Base-by-base conservation (phyloP, 352 stramenopile genomes). In the Globisporangium nodosum region DNA sequence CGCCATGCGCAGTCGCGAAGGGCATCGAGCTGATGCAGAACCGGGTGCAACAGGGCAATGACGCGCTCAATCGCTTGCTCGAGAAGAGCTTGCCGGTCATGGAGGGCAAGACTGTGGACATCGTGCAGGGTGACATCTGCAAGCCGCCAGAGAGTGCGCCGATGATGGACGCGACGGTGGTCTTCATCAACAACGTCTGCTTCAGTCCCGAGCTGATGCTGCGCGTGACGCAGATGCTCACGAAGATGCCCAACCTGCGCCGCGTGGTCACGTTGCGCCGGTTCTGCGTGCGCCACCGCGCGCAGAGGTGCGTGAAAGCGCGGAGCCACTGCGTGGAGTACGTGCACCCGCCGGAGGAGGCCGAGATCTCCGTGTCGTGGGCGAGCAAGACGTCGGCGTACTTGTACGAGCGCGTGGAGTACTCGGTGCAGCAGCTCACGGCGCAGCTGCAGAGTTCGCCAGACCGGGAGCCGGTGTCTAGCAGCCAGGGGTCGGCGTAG, bases 121-220 rank as follows among this genome's bases (percentile, higher is more conserved):
- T 94, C 30, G 72, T 89, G 35, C 81, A 84, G 35, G 84, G 84
- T 9, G 84, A 94, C 40, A 90, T 94, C 13, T 87, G 78, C 61
- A 67, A 71, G 42, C 80, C 81, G 48, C 78, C 81, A 3, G 67
- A 73, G 27, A 54, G 64, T 24, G 74, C 79, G 15, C 63, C 74
- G 21, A 68, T 92, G 57, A 75, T 74, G 69, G 81, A 92, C 31
- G 84, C 84, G 21, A 92, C 84, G 0, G 84, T 94, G 43, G 74
- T 92, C 46, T 94, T 94, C 57, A 90, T 94, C 61, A 94, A 94
- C 66, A 93, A 93, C 56, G 84, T 94, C 16, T 85, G 85, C 65
- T 92, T 94, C 43, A 76, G 80, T 0, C 84, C 84, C 16, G 70
- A 74, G 49, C 73, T 92, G 43, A 92, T 94, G 84, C 64, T 87